Evolutionary conservation across 148 eudicot genomes (phyloP).

Genomic region (Cornus florida): DNA sequence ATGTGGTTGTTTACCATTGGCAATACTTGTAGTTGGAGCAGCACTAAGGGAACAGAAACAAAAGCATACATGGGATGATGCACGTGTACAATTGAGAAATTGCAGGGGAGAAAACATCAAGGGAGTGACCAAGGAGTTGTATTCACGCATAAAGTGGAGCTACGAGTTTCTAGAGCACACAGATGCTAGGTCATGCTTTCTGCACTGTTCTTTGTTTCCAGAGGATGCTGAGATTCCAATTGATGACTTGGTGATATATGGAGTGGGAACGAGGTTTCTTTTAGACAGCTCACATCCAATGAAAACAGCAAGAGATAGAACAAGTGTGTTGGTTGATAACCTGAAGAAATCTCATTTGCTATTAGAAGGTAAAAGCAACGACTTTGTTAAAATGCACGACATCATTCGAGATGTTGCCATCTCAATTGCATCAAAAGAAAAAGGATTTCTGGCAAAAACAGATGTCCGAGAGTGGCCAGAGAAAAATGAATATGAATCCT

Average conservation of each 20-base stretch:
- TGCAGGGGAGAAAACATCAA: background rate
- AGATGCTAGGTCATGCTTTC: constrained; percentile 6
- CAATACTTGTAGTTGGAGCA: constrained; percentile 8
- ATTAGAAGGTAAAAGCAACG: background rate
- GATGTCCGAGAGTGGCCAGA: background rate
- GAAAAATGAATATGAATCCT: background rate
- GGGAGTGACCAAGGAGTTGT: background rate
- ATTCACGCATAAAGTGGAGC: background rate
- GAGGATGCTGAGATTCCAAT: constrained; percentile 11
- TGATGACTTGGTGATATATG: background rate
- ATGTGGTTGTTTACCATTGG: constrained; percentile 17
- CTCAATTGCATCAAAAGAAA: background rate
- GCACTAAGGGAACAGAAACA: background rate
- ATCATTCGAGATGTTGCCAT: constrained; percentile 18
- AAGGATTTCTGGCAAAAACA: background rate
- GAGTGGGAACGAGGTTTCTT: background rate
- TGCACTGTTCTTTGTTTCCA: constrained; percentile 13
- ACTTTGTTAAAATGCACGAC: constrained; percentile 17
- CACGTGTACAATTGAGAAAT: background rate
- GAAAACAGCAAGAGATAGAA: background rate
- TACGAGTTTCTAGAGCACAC: background rate
- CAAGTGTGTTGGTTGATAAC: background rate
- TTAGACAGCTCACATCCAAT: background rate
- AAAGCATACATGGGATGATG: background rate
- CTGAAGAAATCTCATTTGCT: constrained; percentile 15